Base-by-base conservation (phyloP, 768 basidiomycete genomes). In the Gelatoporia subvermispora region DNA sequence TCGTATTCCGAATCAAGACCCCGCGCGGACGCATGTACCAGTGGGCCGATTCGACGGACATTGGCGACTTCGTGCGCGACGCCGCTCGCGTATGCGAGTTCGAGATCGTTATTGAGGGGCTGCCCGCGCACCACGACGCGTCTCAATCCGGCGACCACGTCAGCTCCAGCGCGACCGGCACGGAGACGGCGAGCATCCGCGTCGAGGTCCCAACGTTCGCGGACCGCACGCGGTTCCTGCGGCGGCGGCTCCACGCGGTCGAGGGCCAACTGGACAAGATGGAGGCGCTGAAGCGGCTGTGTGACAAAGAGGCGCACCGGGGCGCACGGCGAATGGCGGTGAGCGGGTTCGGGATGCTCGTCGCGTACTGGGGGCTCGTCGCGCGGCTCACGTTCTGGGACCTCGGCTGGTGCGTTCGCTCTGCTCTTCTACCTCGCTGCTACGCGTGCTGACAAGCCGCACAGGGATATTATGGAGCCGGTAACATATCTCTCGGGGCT, bases 391-490 rank as follows among this genome's bases (percentile, higher is more conserved):
- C 82, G 47, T 82, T 81, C 60, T 80, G 76, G 76, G 78, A 84
- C 56, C 74, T 65, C 48, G 76, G 77, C 15, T 79, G 76, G 75
- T 76, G 48, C 44, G 65, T 57, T 25, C 24, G 34, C 39, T 37
- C 34, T 45, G 39, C 38, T 24, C 28, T 10, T 35, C 23, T 37
- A 35, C 24, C 21, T 20, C 13, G 7, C 4, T 22, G 34, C 16
- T 2, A 17, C 5, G 8, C 20, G 45, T n/a, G 13, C 21, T 50
- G 43, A 42, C 20, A 15, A 24, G 24, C 9, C 60, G n/a, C n/a
- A 56, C 25, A 74, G 76, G 77, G 82, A 84, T 54, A 63, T 82
- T 4, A 85, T 85, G 81, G 82, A 85, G 59, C 84, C 84, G 0
- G 71, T 84, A 36, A 85, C 80, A 3, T 82, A 83, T 60, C 67